Conservation (phyloP, 108 stramenopile species). For the Parmales sp. region DNA sequence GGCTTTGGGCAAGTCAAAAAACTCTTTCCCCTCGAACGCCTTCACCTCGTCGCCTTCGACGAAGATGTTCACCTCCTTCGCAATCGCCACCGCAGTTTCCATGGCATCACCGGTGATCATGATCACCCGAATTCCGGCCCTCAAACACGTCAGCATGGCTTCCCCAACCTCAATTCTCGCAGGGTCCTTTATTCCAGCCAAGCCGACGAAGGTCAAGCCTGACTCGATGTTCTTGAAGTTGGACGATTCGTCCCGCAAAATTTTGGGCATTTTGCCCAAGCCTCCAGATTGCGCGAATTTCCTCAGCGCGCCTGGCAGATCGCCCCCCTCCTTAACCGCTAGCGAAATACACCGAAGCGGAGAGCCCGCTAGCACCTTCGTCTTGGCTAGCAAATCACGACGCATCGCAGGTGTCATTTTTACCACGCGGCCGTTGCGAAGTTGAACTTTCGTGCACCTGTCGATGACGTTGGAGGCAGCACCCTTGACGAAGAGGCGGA, state of each 20-base stretch:
- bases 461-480: conserved; percentile 85
- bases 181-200: conserved; percentile 96
- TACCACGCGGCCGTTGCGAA: conserved; percentile 64
- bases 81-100: conserved; percentile 92
- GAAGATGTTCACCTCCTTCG: conserved; percentile 61
- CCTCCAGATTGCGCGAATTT: background rate
- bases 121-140: conserved; percentile 91
- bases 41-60: conserved; percentile 33
- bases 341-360: conserved; percentile 87
- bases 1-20: conserved; percentile 52
- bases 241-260: conserved; percentile 40
- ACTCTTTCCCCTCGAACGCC: conserved; percentile 75
- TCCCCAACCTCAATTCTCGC: conserved; percentile 92
- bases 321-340: conserved; percentile 67
- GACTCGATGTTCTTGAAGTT: conserved; percentile 80
- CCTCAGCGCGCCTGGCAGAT: conserved; percentile 46
- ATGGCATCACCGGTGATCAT: conserved; percentile 97
- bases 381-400: conserved; percentile 48
- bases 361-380: conserved; percentile 63
- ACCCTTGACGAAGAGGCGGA: conserved; percentile 90
- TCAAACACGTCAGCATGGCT: conserved; percentile 71
- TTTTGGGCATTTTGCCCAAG: background rate
- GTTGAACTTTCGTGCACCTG: conserved; percentile 78
- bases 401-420: conserved; percentile 54
- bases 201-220: conserved; percentile 82